phyloP scores from a whole-genome alignment of 208 protist species.

The Leishmania aethiopica region DNA sequence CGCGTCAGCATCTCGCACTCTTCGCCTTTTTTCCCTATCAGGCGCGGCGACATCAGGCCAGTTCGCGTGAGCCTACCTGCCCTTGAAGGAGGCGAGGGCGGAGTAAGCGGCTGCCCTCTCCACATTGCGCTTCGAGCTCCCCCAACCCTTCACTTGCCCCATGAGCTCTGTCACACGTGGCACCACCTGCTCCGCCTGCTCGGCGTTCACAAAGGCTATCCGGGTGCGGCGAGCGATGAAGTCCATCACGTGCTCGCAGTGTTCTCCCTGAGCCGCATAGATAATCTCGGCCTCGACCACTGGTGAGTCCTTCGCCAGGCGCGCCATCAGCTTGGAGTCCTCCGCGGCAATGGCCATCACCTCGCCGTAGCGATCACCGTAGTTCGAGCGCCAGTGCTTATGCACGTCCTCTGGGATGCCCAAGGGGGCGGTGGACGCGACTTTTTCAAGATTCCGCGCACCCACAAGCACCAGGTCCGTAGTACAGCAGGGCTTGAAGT shows the following conservation, averaged over 20 bases:
- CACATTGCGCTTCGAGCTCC: conserved; percentile 35
- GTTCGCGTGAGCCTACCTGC: background rate
- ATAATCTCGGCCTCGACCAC: conserved; percentile 91
- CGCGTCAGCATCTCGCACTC: background rate
- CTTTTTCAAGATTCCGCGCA: conserved; percentile 55
- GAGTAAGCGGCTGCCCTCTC: conserved; percentile 63
- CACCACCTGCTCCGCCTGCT: conserved; percentile 63
- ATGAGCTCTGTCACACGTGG: conserved; percentile 90
- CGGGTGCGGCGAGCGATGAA: conserved; percentile 93
- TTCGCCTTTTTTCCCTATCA: background rate
- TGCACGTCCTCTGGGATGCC: conserved; percentile 73
- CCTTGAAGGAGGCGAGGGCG: conserved; percentile 54
- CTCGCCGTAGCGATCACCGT: conserved; percentile 63
- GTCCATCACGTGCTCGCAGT: conserved; percentile 90
- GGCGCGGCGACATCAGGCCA: background rate
- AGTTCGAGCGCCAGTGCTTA: conserved; percentile 63
- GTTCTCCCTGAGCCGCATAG: conserved; percentile 77
- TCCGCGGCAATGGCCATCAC: conserved; percentile 44
- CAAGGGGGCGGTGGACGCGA: conserved; percentile 23
- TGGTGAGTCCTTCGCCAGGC: conserved; percentile 57
- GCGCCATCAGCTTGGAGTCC: conserved; percentile 41
- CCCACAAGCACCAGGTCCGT: conserved; percentile 75
- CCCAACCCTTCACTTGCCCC: conserved; percentile 83
- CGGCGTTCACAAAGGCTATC: conserved; percentile 87
- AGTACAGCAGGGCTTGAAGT: conserved; percentile 70